Evolutionary conservation across 257 asterid species (phyloP).

Genomic region (Nicotiana tabacum): DNA sequence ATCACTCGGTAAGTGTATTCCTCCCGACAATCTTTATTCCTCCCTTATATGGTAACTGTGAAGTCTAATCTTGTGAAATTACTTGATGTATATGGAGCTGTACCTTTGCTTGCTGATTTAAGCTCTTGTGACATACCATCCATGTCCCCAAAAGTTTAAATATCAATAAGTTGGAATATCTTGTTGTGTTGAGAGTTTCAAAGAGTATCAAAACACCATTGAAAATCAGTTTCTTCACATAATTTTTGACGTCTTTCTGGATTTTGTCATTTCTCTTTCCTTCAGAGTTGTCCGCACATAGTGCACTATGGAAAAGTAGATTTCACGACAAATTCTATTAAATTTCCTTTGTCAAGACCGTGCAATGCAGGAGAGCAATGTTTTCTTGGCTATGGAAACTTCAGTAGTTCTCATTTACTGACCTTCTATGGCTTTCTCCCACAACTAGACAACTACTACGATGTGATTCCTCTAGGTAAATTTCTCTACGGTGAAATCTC

Average conservation of each 20-base stretch:
- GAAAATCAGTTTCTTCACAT: not conserved
- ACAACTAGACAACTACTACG: slow-evolving; percentile 64
- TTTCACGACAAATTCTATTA: slow-evolving; percentile 47
- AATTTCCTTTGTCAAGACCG: slow-evolving; percentile 72
- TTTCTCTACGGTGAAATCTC: not conserved
- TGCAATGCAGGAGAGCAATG: slow-evolving; percentile 81
- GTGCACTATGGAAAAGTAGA: slow-evolving; percentile 74
- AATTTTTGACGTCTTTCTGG: not conserved
- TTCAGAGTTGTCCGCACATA: slow-evolving; percentile 80
- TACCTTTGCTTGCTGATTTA: not conserved
- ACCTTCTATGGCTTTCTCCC: slow-evolving; percentile 94
- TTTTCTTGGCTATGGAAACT: slow-evolving; percentile 82
- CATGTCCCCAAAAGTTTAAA: not conserved
- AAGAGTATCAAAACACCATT: not conserved
- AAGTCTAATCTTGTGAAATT: not conserved
- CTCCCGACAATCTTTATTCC: not conserved
- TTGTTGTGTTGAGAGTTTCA: not conserved
- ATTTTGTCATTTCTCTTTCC: slow-evolving; percentile 9
- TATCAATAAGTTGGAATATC: not conserved
- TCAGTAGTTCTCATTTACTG: slow-evolving; percentile 77
- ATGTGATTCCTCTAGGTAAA: slow-evolving; percentile 81
- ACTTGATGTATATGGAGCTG: not conserved
- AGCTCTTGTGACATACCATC: not conserved
- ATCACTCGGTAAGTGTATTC: slow-evolving; percentile 68
- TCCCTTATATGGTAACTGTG: not conserved